These are phyloP conservation scores for Sclerotinia trifoliorum DNA, from an alignment of 2,329 filamentous ascomycete genomes.

Conservation along the genomic window DNA sequence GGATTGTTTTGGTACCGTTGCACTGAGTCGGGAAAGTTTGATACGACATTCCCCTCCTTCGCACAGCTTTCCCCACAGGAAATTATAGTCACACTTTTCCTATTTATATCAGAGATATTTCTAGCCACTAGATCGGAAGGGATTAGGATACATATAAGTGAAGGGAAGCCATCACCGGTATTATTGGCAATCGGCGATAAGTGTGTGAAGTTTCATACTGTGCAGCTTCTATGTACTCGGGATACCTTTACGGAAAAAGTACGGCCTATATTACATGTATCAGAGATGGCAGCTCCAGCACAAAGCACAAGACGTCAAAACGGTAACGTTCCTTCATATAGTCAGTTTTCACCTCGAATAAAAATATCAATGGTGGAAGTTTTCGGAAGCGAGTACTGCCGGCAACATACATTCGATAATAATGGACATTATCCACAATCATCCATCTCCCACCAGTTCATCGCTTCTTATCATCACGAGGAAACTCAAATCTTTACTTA, in stretches of 20 bases:
- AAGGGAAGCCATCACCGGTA: neutral
- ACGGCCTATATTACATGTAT: neutral
- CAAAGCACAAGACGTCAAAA: neutral
- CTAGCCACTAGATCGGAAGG: neutral
- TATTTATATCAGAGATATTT: neutral
- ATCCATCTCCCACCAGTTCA: slow-evolving; percentile 12
- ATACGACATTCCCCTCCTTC: slow-evolving; percentile 7
- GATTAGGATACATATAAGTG: neutral
- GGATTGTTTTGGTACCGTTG: neutral
- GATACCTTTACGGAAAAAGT: neutral
- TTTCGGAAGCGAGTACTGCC: neutral
- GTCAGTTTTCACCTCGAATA: neutral
- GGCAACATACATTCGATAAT: neutral
- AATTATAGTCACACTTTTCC: slow-evolving; percentile 2
- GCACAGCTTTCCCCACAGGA: slow-evolving; percentile 9
- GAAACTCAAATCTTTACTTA: slow-evolving; percentile 4
- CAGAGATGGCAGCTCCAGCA: neutral
- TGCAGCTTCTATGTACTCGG: neutral
- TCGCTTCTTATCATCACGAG: slow-evolving; percentile 12
- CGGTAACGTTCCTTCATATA: neutral
- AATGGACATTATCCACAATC: neutral
- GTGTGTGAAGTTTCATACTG: neutral
- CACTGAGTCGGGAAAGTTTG: neutral
- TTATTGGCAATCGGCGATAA: neutral
- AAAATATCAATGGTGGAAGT: neutral